These are phyloP conservation scores for Chamaecyparis obtusa DNA, from an alignment of 75 land plant genomes.

Conservation along the genomic window DNA sequence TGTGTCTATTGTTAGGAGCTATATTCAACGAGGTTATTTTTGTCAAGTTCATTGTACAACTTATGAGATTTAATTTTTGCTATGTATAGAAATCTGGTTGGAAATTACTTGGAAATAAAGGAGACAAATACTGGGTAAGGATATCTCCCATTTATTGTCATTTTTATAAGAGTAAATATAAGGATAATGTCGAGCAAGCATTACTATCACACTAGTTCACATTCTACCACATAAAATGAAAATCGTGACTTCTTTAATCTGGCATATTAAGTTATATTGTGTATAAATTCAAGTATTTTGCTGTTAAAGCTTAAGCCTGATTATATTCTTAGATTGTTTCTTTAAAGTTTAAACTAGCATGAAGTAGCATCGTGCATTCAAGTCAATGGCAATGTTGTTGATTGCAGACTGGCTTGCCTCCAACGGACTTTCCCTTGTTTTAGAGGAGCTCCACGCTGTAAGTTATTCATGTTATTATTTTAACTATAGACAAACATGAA, in stretches of 20 bases:
- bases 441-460: no score
- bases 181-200: background rate
- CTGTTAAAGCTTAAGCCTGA: background rate
- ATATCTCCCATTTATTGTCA: background rate
- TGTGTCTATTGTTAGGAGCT: no score
- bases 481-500: no score
- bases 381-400: background rate
- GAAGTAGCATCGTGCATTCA: background rate
- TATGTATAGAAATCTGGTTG: no score
- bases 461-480: no score
- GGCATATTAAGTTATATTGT: background rate
- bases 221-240: background rate
- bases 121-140: no score
- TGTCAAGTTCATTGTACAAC: no score
- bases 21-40: no score
- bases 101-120: no score
- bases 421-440: no score
- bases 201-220: background rate
- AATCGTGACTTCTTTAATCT: background rate
- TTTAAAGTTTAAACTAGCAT: background rate
- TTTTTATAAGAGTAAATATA: background rate
- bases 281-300: background rate
- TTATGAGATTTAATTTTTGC: no score
- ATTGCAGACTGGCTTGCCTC: background rate
- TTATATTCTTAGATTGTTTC: background rate